Evolutionary conservation across 306 rosid genomes (phyloP), one percentile per base, ranked within the genome.

Genomic region (Rosa lucieae): DNA sequence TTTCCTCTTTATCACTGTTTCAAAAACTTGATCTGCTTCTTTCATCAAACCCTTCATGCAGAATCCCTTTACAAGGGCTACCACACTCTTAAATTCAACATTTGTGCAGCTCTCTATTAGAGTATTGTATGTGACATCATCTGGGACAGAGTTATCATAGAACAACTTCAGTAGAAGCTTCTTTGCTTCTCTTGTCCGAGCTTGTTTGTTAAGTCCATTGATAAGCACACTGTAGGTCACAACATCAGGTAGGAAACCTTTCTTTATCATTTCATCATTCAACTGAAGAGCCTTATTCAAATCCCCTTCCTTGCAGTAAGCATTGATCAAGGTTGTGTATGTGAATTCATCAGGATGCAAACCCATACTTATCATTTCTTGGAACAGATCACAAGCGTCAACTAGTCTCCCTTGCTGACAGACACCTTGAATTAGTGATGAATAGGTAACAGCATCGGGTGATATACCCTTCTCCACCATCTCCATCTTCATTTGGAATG

Each of bases 221-320:
- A 92, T 94, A 78, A 94, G 98, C 52, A 94, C 97, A 80, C 92
- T 94, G 72, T 94, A 92, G 46, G 97, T 94, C 61, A 94, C 95
- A 8, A 80, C 85, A 86, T 94, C 98, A 37, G 97, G 97, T 77
- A 89, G 79, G 73, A 89, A 87, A 1, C 97, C 98, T 73, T 88
- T 94, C 49, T 47, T 72, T 68, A 91, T 84, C 97, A 94, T 94
- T 82, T 92, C 98, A 49, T 91, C 85, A 12, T 92, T 94, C 83
- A 94, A 85, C 76, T 72, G 67, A 72, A 94, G 86, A 71, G 98
- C 98, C 88, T 82, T 83, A 46, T 87, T 82, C 75, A 92, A 72
- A 75, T 92, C 94, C 51, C 93, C 98, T 82, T 90, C 93, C 32
- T 74, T 78, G 67, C 97, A 89, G 77, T 90, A 87, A 80, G 90